Evolutionary conservation across 352 stramenopile species (phyloP).

Genomic region (Phytophthora idaei): DNA sequence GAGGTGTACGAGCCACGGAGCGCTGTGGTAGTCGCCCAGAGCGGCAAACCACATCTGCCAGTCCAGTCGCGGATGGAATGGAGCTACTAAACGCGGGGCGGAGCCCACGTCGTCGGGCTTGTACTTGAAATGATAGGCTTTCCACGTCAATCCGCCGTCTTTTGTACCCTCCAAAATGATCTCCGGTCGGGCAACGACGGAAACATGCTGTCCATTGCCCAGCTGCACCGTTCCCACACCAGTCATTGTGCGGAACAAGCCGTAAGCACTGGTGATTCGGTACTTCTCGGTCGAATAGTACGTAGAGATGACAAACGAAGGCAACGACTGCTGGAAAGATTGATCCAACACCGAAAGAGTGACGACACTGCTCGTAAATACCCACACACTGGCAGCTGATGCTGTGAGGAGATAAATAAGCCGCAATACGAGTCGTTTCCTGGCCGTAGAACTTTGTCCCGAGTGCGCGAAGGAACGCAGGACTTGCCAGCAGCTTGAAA

Average conservation of each 20-base stretch:
- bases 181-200: conserved; percentile 85
- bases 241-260: conserved; percentile 91
- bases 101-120: conserved; percentile 75
- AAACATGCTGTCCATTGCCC: conserved; percentile 33
- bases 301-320: conserved; percentile 27
- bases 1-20: conserved; percentile 89
- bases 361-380: conserved; percentile 47
- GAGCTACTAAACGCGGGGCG: conserved; percentile 41
- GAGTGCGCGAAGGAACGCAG: conserved; percentile 5
- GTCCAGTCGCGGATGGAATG: conserved; percentile 82
- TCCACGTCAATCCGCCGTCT: conserved; percentile 64
- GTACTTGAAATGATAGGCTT: conserved; percentile 83
- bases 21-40: conserved; percentile 74
- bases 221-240: conserved; percentile 68
- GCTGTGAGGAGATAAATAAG: conserved; percentile 40
- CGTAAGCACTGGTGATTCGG: conserved; percentile 74
- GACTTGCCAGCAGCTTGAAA: conserved; percentile 41
- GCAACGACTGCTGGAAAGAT: conserved; percentile 42
- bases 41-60: conserved; percentile 95
- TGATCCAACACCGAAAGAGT: conserved; percentile 52
- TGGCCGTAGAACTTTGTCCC: not conserved
- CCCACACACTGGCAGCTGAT: conserved; percentile 27
- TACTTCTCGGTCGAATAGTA: conserved; percentile 43
- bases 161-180: conserved; percentile 85
- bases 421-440: conserved; percentile 11